A percentile compares a stretch with the other conserved stretches of the same genome.
Evolutionary conservation across 1,284 basidiomycete genomes (phyloP).

Genomic region (Paramarasmius palmivorus): DNA sequence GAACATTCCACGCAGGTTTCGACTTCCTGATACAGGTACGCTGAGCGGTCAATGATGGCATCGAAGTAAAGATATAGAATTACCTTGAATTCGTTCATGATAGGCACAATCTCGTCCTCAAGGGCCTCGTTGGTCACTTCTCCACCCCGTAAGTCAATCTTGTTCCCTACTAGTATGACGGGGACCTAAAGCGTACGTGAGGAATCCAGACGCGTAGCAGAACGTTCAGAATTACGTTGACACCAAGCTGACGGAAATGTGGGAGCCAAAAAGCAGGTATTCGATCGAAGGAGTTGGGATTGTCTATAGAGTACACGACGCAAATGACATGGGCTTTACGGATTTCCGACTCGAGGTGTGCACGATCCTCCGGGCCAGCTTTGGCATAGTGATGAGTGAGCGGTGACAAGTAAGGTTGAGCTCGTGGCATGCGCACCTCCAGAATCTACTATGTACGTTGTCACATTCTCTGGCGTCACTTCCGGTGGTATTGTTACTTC

Average conservation of each 20-base stretch:
- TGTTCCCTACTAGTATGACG: conserved; percentile 97
- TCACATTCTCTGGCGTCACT: conserved; percentile 94
- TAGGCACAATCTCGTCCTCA: conserved; percentile 91
- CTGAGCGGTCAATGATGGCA: conserved; percentile 7
- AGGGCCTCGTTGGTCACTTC: conserved; percentile 93
- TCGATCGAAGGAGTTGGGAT: conserved; percentile 93
- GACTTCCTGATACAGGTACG: conserved; percentile 68
- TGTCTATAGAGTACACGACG: conserved; percentile 95
- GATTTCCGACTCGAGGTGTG: conserved; percentile 92
- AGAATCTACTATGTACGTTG: conserved; percentile 94
- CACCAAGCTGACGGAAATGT: conserved; percentile 93
- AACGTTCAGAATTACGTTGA: conserved; percentile 65
- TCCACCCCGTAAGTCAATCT: conserved; percentile 93
- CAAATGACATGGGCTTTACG: conserved; percentile 97
- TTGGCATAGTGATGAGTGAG: conserved; percentile 13
- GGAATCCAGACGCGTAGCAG: conserved; percentile 7
- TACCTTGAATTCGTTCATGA: conserved; percentile 98
- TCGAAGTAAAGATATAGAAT: conserved; percentile 15
- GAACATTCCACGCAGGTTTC: conserved; percentile 72
- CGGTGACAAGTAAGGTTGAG: conserved; percentile 13
- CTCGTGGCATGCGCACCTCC: conserved; percentile 62
- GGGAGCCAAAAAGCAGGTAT: conserved; percentile 99
- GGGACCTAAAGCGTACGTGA: conserved; percentile 65
- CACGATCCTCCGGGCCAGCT: conserved; percentile 80
- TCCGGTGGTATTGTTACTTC: conserved; percentile 96